Evolutionary conservation across 169 alveolate genomes (phyloP).

Genomic region (Plasmodium malariae): DNA sequence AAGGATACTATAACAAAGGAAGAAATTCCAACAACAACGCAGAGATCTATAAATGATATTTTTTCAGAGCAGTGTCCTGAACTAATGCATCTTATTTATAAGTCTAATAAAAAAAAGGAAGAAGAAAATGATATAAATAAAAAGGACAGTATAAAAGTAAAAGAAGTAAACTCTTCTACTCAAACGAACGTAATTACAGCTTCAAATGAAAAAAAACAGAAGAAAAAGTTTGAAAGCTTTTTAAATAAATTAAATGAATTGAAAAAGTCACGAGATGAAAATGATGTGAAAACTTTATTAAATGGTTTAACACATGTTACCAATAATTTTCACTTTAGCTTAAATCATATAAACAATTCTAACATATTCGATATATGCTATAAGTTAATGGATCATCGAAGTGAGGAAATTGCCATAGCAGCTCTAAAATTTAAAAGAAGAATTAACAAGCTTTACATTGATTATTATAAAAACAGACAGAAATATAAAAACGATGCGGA

Average conservation of each 20-base stretch:
- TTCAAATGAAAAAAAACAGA: slow-evolving; percentile 49
- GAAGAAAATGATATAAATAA: slow-evolving; percentile 1
- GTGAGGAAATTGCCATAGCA: slow-evolving; percentile 71
- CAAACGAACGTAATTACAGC: background rate
- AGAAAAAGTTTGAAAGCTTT: slow-evolving; percentile 49
- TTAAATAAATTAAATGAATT: slow-evolving; percentile 53
- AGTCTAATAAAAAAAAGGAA: slow-evolving; percentile 12
- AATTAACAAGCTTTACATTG: slow-evolving; percentile 50
- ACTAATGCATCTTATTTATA: slow-evolving; percentile 55
- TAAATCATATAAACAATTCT: slow-evolving; percentile 42
- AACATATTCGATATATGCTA: slow-evolving; percentile 65
- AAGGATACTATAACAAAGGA: background rate
- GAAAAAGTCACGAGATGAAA: slow-evolving; percentile 58
- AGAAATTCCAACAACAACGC: slow-evolving; percentile 2
- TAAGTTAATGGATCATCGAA: slow-evolving; percentile 71
- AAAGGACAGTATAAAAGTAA: background rate
- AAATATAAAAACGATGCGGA: no score
- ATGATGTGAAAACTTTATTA: slow-evolving; percentile 37
- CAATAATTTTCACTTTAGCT: slow-evolving; percentile 45
- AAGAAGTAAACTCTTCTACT: slow-evolving; percentile 2
- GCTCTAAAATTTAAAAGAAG: slow-evolving; percentile 67
- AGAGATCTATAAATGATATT: slow-evolving; percentile 14
- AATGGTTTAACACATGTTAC: slow-evolving; percentile 56
- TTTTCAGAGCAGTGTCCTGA: slow-evolving; percentile 72
- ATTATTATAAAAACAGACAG: slow-evolving; percentile 30